Evolutionary conservation across 352 stramenopile genomes (phyloP).

Genomic region (Globisporangium emineosum): DNA sequence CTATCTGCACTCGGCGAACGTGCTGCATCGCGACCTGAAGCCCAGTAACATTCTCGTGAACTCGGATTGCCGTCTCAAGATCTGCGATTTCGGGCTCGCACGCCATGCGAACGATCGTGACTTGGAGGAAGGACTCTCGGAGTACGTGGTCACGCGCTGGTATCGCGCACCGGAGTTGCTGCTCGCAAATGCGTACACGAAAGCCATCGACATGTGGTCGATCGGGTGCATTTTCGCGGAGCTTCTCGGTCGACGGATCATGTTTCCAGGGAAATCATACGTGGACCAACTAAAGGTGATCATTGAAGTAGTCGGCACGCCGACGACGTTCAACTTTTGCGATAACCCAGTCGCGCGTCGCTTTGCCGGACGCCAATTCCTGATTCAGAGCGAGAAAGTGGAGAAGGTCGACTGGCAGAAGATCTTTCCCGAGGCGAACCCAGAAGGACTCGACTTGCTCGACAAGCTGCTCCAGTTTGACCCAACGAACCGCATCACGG

Average conservation of each 20-base stretch:
- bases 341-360: conserved; percentile 80
- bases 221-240: conserved; percentile 99
- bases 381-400: conserved; percentile 67
- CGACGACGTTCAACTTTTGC: conserved; percentile 81
- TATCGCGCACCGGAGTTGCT: conserved; percentile 87
- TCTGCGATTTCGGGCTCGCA: conserved; percentile 89
- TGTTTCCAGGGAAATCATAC: conserved; percentile 85
- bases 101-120: conserved; percentile 78
- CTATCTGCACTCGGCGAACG: conserved; percentile 95
- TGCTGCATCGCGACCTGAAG: conserved; percentile 96
- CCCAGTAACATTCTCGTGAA: conserved; percentile 97
- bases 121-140: conserved; percentile 78
- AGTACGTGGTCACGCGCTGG: conserved; percentile 95
- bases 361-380: conserved; percentile 81
- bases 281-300: conserved; percentile 88
- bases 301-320: conserved; percentile 81
- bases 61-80: conserved; percentile 85
- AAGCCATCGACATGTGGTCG: conserved; percentile 93
- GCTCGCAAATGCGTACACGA: conserved; percentile 81
- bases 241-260: conserved; percentile 88
- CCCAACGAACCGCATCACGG: conserved; percentile 82
- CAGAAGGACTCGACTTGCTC: conserved; percentile 83
- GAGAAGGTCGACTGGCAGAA: conserved; percentile 74
- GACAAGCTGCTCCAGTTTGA: conserved; percentile 88
- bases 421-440: conserved; percentile 82